Evolutionary conservation across 257 asterid species (phyloP).

Genomic region (Echium plantagineum): DNA sequence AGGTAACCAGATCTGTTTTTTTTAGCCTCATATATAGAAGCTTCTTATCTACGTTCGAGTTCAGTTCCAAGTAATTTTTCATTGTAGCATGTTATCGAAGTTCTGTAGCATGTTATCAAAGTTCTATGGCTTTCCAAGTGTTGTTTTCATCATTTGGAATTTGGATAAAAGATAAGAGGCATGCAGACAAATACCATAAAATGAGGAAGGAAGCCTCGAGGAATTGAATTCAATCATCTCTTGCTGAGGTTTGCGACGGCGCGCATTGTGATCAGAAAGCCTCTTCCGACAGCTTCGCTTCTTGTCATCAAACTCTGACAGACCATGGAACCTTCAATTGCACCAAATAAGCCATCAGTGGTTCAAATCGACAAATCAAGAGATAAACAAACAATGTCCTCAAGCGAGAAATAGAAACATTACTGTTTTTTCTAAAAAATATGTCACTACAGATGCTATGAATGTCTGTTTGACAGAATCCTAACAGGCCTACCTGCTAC

Average conservation of each 20-base stretch:
- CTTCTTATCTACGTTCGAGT: neutral
- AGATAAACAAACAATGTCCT: neutral
- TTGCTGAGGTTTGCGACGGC: conserved; percentile 61
- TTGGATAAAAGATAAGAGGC: neutral
- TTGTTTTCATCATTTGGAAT: neutral
- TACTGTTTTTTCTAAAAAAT: too few species aligned
- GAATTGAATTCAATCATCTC: conserved; percentile 33
- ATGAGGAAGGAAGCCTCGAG: conserved; percentile 27
- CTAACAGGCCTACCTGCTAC: conserved; percentile 49
- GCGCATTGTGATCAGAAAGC: conserved; percentile 73
- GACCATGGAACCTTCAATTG: conserved; percentile 48
- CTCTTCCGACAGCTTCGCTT: conserved; percentile 72
- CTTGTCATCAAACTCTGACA: conserved; percentile 69
- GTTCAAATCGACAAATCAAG: neutral
- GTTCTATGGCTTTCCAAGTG: neutral
- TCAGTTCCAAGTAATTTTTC: neutral
- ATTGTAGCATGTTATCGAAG: neutral
- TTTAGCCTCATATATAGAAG: neutral
- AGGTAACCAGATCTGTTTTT: neutral
- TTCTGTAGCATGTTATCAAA: neutral
- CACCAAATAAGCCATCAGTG: neutral
- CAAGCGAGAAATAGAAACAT: neutral
- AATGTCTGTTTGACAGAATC: neutral
- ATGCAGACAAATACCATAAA: conserved; percentile 19
- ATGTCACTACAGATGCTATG: too few species aligned